phyloP scores from a whole-genome alignment of 2,329 filamentous ascomycete genomes.

The Calonectria ilicicola region DNA sequence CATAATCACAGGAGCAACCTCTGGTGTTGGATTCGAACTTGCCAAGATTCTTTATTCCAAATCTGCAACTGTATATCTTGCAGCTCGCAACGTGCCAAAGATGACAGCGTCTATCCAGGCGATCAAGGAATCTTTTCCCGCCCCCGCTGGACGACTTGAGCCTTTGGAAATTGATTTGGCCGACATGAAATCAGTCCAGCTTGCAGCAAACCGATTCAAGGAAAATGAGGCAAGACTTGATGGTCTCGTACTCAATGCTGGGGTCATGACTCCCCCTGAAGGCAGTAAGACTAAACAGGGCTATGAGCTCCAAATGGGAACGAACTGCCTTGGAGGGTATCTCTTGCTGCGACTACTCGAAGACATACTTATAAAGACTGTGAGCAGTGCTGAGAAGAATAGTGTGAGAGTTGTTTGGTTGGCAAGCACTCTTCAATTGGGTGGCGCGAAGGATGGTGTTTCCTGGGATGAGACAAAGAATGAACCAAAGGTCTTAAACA shows the following conservation, averaged over 20 bases:
- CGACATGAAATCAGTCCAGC: slow-evolving; percentile 22
- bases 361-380: slow-evolving; percentile 15
- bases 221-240: slow-evolving; percentile 27
- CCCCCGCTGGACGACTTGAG: slow-evolving; percentile 27
- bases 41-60: slow-evolving; percentile 34
- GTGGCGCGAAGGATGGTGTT: slow-evolving; percentile 30
- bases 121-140: slow-evolving; percentile 18
- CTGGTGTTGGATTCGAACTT: slow-evolving; percentile 31
- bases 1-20: slow-evolving; percentile 36
- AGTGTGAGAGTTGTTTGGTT: slow-evolving; percentile 32
- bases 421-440: slow-evolving; percentile 32
- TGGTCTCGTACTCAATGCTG: slow-evolving; percentile 34
- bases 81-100: slow-evolving; percentile 23
- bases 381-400: slow-evolving; percentile 7
- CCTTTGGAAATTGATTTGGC: slow-evolving; percentile 30
- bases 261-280: slow-evolving; percentile 33
- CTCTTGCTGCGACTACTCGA: slow-evolving; percentile 26
- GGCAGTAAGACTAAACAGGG: slow-evolving; percentile 30
- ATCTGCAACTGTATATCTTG: slow-evolving; percentile 30
- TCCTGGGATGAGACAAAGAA: slow-evolving; percentile 27
- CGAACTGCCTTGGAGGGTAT: slow-evolving; percentile 35
- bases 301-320: slow-evolving; percentile 36
- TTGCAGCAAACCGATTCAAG: slow-evolving; percentile 11
- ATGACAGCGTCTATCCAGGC: slow-evolving; percentile 24
- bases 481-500: slow-evolving; percentile 26